Evolutionary conservation across 441 rosid genomes (phyloP), one percentile per base, ranked within the genome.

Genomic region (Gossypium trilobum): DNA sequence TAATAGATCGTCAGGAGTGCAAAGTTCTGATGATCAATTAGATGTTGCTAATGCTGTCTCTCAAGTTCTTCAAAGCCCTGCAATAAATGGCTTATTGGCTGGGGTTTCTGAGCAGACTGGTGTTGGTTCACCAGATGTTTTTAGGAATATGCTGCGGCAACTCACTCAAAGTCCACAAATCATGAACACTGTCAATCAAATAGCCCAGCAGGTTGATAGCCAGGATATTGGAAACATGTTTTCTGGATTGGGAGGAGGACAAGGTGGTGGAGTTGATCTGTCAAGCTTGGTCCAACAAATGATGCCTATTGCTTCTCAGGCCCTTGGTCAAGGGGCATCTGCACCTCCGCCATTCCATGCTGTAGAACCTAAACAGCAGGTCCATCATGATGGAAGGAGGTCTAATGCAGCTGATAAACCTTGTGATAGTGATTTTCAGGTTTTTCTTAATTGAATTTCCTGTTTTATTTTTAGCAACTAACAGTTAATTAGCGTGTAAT

Each of bases 291-390:
- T 95, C 46, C 97, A 88, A 73, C 96, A 89, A 79, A 92, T 93
- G 97, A 91, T 95, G 98, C 99, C 97, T 52, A 82, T 90, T 54
- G 97, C 93, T 71, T 89, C 98, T 36, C 97, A 85, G 81, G 97
- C 93, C 71, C 85, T 95, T 48, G 80, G 83, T 50, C 82, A 76
- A 60, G 96, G 89, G 52, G 52, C 85, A 22, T 68, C 76, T 33
- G 67, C 74, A 73, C 54, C 83, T 57, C 50, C 13, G 6, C 59
- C 69, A 6, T 29, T 72, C 60, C 19, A 58, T 27, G 50, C 57
- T 20, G 50, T 29, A 19, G 78, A 56, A 57, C 81, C 89, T 54
- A 78, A 80, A 70, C 46, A 73, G 52, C 88, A 71, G 73, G 68
- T 16, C 60, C 84, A 71, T 23, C 14, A 39, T 42, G 60, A 23